Percentiles rank a stretch among this genome's conserved stretches.
Conservation (phyloP, 331 rosid genomes). For the Acacia concinna region DNA sequence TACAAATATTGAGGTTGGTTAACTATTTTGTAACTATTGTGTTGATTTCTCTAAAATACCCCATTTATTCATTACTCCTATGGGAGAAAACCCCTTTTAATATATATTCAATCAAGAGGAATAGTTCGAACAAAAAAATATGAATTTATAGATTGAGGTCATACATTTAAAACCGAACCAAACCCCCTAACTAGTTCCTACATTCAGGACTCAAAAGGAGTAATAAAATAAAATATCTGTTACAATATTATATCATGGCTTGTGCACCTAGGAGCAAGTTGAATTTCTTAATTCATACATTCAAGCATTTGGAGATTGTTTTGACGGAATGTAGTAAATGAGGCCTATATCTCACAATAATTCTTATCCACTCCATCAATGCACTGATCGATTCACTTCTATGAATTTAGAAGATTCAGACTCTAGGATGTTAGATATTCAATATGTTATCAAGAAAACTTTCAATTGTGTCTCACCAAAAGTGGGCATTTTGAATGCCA, state of each 20-base stretch:
- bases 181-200: background rate
- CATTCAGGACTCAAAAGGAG: background rate
- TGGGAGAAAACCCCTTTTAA: background rate
- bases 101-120: too few species aligned
- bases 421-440: background rate
- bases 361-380: background rate
- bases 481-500: background rate
- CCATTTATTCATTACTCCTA: background rate
- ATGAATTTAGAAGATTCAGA: background rate
- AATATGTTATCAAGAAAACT: background rate
- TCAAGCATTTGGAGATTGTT: background rate
- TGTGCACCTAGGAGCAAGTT: background rate
- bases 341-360: background rate
- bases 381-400: background rate
- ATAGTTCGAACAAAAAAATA: too few species aligned
- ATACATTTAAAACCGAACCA: background rate
- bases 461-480: background rate
- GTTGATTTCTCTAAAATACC: background rate
- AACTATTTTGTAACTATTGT: too few species aligned
- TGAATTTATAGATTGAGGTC: background rate
- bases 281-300: background rate
- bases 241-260: background rate
- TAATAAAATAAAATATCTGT: background rate
- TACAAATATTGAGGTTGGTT: background rate
- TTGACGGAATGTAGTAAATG: background rate